Base-by-base conservation (phyloP, 176 grass and related monocot genomes). In the Oryza australiensis region DNA sequence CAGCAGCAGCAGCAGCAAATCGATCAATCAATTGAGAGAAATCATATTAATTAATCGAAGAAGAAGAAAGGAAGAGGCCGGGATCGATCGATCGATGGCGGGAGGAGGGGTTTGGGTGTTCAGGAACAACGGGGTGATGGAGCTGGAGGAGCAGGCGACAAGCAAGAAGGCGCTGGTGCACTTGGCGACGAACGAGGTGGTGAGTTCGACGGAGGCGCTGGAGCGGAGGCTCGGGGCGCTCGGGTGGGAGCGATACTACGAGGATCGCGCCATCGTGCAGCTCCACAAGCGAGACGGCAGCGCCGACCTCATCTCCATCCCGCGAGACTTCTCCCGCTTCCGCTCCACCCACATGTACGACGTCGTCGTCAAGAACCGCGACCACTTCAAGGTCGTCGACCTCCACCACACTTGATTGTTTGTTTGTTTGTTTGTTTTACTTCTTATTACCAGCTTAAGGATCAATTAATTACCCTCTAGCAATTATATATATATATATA, bases 271-370 rank as follows among this genome's bases (percentile, higher is more conserved):
- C 76, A 40, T 83, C 55, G 55, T 97, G 14, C 94, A 97, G 88
- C 89, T 97, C 84, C 94, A 97, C 86, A 91, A 87, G 88, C 94
- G 91, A 22, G 87, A 82, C 30, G 91, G 86, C 34, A 64, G 87
- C 53, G 27, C 84, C 38, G 94, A 97, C 88, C 90, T 97, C 83
- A 97, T 97, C 83, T 89, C 91, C 42, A 41, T 97, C 64, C 94
- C 94, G 1, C 87, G 87, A n/a, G 88, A 97, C 84, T 91, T 93
- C 88, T 77, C 85, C 55, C 64, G 55, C n/a, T 81, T 97, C 65
- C 90, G 90, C 41, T 97, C 94, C 91, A 93, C 92, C 73, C 91
- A 97, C 77, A 97, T 97, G 94, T 97, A 90, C 29, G 94, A 97
- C 73, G 74, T 97, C 38, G 94, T 97, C 77, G 63, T 97, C 88